Conservation (phyloP, 2,329 filamentous ascomycete genomes). For the Exserohilum turcica region DNA sequence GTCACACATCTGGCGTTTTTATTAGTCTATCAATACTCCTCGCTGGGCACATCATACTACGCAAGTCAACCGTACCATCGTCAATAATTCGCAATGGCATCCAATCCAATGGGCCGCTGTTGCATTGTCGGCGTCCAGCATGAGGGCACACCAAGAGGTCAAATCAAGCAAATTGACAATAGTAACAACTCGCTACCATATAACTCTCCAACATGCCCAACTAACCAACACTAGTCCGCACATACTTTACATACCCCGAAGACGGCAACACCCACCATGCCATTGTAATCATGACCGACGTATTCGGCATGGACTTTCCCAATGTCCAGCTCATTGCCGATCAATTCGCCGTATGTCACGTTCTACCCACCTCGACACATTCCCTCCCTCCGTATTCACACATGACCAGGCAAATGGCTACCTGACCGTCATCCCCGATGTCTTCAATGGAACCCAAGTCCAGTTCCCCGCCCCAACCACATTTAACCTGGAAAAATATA, state of each 20-base stretch:
- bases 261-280: constrained; percentile 60
- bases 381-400: not conserved
- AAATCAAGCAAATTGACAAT: constrained; percentile 54
- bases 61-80: no score
- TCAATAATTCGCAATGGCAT: constrained; percentile 51
- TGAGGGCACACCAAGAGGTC: constrained; percentile 55
- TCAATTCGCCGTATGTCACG: constrained; percentile 64
- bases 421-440: constrained; percentile 69
- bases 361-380: not conserved
- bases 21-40: not conserved
- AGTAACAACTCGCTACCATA: constrained; percentile 35
- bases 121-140: constrained; percentile 59
- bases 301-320: constrained; percentile 62
- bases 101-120: constrained; percentile 56
- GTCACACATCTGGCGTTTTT: not conserved
- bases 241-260: constrained; percentile 62
- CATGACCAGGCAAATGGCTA: constrained; percentile 63
- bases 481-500: constrained; percentile 58
- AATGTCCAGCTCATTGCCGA: constrained; percentile 68
- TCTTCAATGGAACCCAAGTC: constrained; percentile 70
- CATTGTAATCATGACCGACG: constrained; percentile 60
- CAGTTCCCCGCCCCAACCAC: constrained; percentile 58
- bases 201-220: not conserved
- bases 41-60: not conserved
- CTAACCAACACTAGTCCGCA: constrained; percentile 51